phyloP scores from a whole-genome alignment of 2,329 filamentous ascomycete genomes.

The Epichloe coenophiala region DNA sequence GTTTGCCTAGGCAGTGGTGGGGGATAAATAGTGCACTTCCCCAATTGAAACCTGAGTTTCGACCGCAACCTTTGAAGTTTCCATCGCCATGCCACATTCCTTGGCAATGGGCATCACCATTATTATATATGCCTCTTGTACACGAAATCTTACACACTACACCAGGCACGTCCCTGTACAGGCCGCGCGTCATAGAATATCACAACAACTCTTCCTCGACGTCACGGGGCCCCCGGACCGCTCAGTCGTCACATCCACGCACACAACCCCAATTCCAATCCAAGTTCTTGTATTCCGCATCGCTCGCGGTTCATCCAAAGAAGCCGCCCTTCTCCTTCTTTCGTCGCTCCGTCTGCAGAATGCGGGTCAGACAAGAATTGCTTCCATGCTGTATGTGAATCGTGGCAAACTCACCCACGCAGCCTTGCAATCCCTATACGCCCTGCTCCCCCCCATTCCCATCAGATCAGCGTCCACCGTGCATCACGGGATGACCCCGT shows the following conservation, averaged over 20 bases:
- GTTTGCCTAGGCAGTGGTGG: neutral
- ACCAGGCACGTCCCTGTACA: neutral
- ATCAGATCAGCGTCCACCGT: slow-evolving; percentile 9
- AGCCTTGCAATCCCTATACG: slow-evolving; percentile 90
- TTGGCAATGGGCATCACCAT: too few species aligned
- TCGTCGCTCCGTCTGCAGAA: slow-evolving; percentile 9
- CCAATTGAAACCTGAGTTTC: too few species aligned
- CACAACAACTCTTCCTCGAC: neutral
- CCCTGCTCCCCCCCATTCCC: slow-evolving; percentile 38
- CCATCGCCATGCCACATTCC: neutral
- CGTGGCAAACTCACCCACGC: slow-evolving; percentile 54
- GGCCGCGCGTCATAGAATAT: too few species aligned
- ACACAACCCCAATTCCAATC: neutral
- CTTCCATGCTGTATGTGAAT: too few species aligned
- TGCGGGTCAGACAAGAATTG: neutral
- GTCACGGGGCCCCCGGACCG: too few species aligned
- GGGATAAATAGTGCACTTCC: neutral
- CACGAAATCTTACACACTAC: neutral
- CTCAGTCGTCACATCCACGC: too few species aligned
- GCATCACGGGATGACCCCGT: neutral
- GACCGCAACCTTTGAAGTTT: too few species aligned
- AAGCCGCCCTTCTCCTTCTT: slow-evolving; percentile 10
- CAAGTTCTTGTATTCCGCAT: neutral
- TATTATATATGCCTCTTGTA: neutral
- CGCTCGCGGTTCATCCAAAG: neutral